Conservation (phyloP, 2,329 filamentous ascomycete genomes). For the Albifimbria verrucaria region DNA sequence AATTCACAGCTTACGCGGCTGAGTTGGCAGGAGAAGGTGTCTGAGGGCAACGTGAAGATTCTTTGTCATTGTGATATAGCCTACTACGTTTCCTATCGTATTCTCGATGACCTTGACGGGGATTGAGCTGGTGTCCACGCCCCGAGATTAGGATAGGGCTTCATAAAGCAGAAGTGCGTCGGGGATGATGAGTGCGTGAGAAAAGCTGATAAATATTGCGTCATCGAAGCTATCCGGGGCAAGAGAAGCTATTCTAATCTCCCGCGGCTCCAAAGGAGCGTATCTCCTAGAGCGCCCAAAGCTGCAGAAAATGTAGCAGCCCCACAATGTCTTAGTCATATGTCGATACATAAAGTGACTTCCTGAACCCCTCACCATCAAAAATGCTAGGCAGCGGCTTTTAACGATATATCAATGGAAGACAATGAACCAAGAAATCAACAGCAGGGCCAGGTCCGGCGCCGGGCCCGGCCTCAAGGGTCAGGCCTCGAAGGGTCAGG, state of each 20-base stretch:
- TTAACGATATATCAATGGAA: neutral
- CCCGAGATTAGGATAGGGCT: neutral
- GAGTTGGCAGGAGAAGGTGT: neutral
- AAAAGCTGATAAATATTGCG: neutral
- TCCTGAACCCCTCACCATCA: neutral
- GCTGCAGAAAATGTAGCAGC: no score
- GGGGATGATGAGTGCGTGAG: neutral
- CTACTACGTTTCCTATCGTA: no score
- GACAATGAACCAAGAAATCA: neutral
- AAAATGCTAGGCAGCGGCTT: neutral
- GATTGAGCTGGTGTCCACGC: neutral
- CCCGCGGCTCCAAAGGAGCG: neutral
- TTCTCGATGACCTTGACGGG: neutral
- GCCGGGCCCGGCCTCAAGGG: neutral
- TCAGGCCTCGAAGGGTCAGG: neutral
- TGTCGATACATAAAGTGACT: neutral
- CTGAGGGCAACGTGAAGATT: neutral
- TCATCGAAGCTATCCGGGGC: neutral
- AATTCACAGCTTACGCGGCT: neutral
- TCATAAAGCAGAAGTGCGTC: neutral
- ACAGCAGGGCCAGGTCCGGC: neutral
- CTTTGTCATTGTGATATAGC: neutral
- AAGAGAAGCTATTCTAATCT: neutral
- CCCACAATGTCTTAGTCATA: no score
- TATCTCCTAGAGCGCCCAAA: no score